phyloP scores from a whole-genome alignment of 768 basidiomycete genomes.

The Obba rivulosa region DNA sequence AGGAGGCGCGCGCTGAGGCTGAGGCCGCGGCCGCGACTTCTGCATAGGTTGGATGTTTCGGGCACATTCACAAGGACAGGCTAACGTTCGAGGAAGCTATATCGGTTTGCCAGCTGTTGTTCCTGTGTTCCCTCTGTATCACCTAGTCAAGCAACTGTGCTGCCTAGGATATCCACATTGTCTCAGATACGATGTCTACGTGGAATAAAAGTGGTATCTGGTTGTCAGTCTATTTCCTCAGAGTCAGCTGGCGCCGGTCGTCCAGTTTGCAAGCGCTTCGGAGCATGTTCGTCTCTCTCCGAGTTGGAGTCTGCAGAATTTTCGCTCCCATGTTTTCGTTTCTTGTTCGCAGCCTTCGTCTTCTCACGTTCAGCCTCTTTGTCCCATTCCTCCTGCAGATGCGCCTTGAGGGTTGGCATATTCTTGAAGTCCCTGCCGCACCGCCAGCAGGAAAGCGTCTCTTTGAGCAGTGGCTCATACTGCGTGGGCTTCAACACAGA shows the following conservation, averaged over 20 bases:
- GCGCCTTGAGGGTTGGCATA: constrained; percentile 69
- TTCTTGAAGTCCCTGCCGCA: constrained; percentile 62
- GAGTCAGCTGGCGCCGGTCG: no score
- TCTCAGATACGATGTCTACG: no score
- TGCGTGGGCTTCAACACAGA: constrained; percentile 41
- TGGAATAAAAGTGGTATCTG: no score
- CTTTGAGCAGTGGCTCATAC: constrained; percentile 67
- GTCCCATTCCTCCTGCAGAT: constrained; percentile 74
- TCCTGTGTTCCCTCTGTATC: no score
- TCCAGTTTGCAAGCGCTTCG: no score
- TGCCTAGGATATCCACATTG: background rate
- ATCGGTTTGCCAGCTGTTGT: no score
- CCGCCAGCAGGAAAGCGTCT: constrained; percentile 60
- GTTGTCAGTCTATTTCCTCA: no score
- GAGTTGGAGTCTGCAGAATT: background rate
- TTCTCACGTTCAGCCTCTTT: constrained; percentile 38
- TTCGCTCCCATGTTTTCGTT: background rate
- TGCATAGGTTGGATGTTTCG: background rate
- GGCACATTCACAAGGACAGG: no score
- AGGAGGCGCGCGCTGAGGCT: constrained; percentile 8
- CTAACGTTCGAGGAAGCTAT: no score
- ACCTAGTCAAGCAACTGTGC: no score
- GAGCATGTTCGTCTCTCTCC: no score
- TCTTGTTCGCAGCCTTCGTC: constrained; percentile 21
- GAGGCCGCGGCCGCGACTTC: background rate